Evolutionary conservation across 768 basidiomycete species (phyloP).

Genomic region (Lactarius sp.): DNA sequence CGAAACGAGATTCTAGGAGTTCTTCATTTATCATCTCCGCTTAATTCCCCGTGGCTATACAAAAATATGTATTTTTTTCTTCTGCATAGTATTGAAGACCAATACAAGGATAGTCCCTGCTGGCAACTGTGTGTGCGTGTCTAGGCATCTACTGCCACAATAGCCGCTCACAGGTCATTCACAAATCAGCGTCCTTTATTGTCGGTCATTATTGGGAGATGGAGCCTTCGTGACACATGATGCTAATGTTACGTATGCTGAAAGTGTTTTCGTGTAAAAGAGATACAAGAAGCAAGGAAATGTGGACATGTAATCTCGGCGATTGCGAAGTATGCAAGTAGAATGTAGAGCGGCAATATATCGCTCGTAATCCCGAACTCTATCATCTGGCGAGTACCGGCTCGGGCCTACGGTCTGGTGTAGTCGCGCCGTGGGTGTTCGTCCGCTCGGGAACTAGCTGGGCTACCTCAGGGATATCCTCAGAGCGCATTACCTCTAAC

Average conservation of each 20-base stretch:
- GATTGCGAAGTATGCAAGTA: not conserved
- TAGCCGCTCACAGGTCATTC: no score
- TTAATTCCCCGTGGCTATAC: no score
- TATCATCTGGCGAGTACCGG: conserved; percentile 9
- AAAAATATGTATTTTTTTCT: no score
- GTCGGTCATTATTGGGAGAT: not conserved
- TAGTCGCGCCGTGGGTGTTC: not conserved
- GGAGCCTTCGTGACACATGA: not conserved
- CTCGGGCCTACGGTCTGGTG: not conserved
- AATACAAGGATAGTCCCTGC: no score
- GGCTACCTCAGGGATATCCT: not conserved
- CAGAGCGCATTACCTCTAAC: not conserved
- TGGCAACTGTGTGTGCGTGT: no score
- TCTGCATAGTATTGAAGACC: no score
- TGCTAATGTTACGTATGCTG: not conserved
- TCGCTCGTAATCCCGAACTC: not conserved
- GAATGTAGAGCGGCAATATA: not conserved
- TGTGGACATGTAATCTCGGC: not conserved
- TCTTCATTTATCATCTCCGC: no score
- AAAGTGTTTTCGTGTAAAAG: not conserved
- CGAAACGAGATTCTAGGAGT: no score
- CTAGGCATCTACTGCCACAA: no score
- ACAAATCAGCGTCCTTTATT: not conserved
- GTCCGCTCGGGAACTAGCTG: not conserved
- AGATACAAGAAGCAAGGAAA: not conserved